Evolutionary conservation across 1,284 basidiomycete genomes (phyloP).

Genomic region (Pholiota adiposa): DNA sequence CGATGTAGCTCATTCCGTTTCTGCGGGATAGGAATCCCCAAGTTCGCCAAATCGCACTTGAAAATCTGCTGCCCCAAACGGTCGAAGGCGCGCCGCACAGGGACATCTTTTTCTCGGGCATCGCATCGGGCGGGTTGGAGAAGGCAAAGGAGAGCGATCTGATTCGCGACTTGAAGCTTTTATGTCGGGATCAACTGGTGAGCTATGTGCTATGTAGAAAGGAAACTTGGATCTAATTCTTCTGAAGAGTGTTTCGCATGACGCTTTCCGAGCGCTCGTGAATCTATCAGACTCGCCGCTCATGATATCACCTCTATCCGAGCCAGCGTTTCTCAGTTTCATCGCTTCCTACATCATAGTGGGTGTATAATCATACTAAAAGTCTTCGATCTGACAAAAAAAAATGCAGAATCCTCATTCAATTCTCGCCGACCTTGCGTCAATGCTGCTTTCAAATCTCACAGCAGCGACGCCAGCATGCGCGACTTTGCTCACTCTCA

Average conservation of each 20-base stretch:
- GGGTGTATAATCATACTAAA: slow-evolving; percentile 35
- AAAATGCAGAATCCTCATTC: slow-evolving; percentile 79
- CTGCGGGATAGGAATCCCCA: slow-evolving; percentile 87
- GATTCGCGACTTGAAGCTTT: slow-evolving; percentile 77
- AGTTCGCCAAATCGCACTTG: slow-evolving; percentile 85
- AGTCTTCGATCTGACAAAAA: neutral
- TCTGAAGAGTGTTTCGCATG: slow-evolving; percentile 84
- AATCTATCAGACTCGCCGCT: slow-evolving; percentile 90
- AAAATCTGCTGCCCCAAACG: slow-evolving; percentile 84
- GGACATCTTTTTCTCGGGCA: slow-evolving; percentile 72
- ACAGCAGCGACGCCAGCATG: slow-evolving; percentile 81
- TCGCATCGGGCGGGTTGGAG: slow-evolving; percentile 59
- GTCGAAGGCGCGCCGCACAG: slow-evolving; percentile 72
- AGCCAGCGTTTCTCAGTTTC: slow-evolving; percentile 80
- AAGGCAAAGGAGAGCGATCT: slow-evolving; percentile 69
- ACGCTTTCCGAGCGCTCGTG: slow-evolving; percentile 92
- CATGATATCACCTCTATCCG: slow-evolving; percentile 72
- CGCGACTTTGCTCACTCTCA: slow-evolving; percentile 67
- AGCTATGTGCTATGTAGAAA: slow-evolving; percentile 10
- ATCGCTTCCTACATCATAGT: slow-evolving; percentile 93
- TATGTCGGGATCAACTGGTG: slow-evolving; percentile 88
- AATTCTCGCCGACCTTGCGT: slow-evolving; percentile 90
- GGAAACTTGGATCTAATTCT: slow-evolving; percentile 15
- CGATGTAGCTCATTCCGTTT: slow-evolving; percentile 77
- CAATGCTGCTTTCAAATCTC: slow-evolving; percentile 97